Evolutionary conservation across 768 basidiomycete species (phyloP).

Genomic region (Leucocoprinus birnbaumii): DNA sequence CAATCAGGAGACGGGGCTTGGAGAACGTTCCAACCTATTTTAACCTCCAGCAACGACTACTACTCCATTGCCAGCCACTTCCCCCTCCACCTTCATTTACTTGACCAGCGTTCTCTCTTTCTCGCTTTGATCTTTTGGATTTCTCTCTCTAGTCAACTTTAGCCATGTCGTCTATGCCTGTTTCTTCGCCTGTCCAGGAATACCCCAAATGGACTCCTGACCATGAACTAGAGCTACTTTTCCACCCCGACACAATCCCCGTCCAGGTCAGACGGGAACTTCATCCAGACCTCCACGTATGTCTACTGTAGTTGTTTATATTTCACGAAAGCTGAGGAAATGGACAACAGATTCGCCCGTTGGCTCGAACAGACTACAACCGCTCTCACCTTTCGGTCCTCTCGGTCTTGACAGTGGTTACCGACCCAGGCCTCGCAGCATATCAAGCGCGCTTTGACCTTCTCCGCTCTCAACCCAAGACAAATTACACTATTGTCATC

Average conservation of each 20-base stretch:
- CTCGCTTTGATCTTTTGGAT: neutral
- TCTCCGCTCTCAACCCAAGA: slow-evolving; percentile 48
- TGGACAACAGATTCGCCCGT: slow-evolving; percentile 74
- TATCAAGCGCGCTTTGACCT: slow-evolving; percentile 71
- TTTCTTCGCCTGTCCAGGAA: slow-evolving; percentile 40
- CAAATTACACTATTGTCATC: slow-evolving; percentile 88
- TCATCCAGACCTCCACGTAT: slow-evolving; percentile 65
- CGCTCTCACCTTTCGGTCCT: slow-evolving; percentile 87
- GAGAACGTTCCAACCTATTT: slow-evolving; percentile 10
- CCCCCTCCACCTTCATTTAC: neutral
- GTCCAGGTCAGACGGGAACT: slow-evolving; percentile 55
- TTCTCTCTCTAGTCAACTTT: neutral
- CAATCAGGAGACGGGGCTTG: neutral
- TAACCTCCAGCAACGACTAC: neutral
- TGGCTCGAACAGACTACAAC: slow-evolving; percentile 79
- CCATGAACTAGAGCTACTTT: slow-evolving; percentile 70
- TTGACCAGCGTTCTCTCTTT: neutral
- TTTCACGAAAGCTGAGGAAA: neutral
- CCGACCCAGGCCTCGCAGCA: slow-evolving; percentile 56
- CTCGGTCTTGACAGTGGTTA: slow-evolving; percentile 71
- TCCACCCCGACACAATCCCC: slow-evolving; percentile 71
- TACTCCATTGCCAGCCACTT: neutral
- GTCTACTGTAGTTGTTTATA: slow-evolving; percentile 17
- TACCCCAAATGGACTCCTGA: slow-evolving; percentile 30
- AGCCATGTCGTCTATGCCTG: slow-evolving; percentile 12